Evolutionary conservation across 1,139 yeast species (phyloP).

Genomic region (Hyphopichia fennica): DNA sequence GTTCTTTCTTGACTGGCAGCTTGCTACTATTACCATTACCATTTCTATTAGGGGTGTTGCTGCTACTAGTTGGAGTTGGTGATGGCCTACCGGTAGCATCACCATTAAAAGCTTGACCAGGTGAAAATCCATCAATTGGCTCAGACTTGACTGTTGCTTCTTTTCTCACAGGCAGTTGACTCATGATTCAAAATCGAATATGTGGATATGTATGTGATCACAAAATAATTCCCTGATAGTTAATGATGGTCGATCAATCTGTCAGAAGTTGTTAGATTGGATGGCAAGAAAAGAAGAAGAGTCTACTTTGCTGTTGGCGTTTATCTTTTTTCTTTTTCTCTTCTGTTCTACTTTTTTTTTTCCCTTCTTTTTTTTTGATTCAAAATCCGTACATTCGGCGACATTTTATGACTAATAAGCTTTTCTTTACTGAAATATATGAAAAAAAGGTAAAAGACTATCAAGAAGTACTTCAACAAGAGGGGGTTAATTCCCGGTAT

Average conservation of each 20-base stretch:
- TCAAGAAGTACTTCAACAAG: too few species aligned
- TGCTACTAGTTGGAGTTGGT: slow-evolving; percentile 1
- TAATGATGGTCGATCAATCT: background rate
- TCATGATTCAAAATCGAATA: background rate
- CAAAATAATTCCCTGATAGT: background rate
- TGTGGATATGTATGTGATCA: background rate
- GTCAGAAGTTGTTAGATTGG: background rate
- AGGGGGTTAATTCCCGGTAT: too few species aligned
- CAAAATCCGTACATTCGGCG: too few species aligned
- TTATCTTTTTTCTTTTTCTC: background rate
- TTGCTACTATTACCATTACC: background rate
- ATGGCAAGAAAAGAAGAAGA: background rate
- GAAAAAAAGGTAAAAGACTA: too few species aligned
- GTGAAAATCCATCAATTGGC: slow-evolving; percentile 9
- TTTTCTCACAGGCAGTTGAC: slow-evolving; percentile 23
- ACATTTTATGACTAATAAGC: too few species aligned
- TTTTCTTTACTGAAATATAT: too few species aligned
- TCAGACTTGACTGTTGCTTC: slow-evolving; percentile 27
- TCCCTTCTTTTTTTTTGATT: background rate
- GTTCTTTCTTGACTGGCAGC: slow-evolving; percentile 11
- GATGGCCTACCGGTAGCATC: slow-evolving; percentile 2
- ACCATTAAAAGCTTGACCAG: background rate
- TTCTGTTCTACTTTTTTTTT: background rate
- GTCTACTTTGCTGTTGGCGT: background rate
- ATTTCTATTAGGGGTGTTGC: slow-evolving; percentile 5